Percentiles rank a stretch among this genome's conserved stretches.
These are phyloP conservation scores for Aspergillus panamensis DNA, from an alignment of 495 filamentous ascomycete genomes.

Conservation along the genomic window DNA sequence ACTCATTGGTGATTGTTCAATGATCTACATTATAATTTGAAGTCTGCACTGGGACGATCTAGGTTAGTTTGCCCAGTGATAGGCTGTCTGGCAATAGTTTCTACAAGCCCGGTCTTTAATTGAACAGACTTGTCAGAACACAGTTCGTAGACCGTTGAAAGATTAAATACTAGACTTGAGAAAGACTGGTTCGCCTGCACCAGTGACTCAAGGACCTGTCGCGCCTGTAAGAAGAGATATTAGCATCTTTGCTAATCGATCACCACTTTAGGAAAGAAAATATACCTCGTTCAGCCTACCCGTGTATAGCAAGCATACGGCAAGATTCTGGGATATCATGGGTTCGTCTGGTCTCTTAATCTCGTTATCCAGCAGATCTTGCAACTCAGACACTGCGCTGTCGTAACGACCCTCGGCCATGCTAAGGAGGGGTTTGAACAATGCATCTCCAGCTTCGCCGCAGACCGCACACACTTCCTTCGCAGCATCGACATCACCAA, in stretches of 20 bases:
- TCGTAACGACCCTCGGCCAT: constrained; percentile 77
- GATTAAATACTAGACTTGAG: constrained; percentile 78
- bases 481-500: constrained; percentile 74
- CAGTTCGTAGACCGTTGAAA: constrained; percentile 88
- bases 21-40: constrained; percentile 60
- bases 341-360: constrained; percentile 31
- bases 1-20: not conserved
- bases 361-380: constrained; percentile 43
- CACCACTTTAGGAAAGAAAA: constrained; percentile 1
- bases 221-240: constrained; percentile 42
- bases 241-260: not conserved
- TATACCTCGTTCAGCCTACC: constrained; percentile 70
- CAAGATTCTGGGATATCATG: constrained; percentile 72
- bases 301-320: constrained; percentile 77
- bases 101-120: constrained; percentile 66
- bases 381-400: constrained; percentile 60
- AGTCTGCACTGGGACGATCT: constrained; percentile 70
- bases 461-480: constrained; percentile 37
- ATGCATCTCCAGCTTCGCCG: constrained; percentile 23
- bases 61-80: constrained; percentile 49
- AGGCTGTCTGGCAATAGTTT: constrained; percentile 57
- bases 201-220: constrained; percentile 58
- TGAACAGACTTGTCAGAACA: constrained; percentile 70
- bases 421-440: constrained; percentile 62
- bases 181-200: constrained; percentile 60